Conservation (phyloP, 441 rosid species). For the Macaranga tanarius region DNA sequence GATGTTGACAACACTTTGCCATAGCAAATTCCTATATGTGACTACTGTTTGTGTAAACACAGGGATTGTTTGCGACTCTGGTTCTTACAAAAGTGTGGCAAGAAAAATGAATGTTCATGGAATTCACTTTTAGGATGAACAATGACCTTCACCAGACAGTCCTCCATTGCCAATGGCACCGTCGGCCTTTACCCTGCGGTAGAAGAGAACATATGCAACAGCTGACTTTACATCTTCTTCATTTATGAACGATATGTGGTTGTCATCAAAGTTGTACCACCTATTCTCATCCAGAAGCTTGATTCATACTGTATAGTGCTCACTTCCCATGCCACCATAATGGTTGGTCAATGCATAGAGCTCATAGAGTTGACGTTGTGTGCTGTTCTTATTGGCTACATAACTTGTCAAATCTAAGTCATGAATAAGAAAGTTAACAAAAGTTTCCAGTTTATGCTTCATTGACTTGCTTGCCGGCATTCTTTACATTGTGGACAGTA, state of each 20-base stretch:
- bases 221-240: conserved; percentile 89
- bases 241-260: conserved; percentile 72
- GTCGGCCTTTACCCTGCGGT: conserved; percentile 59
- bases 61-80: background rate
- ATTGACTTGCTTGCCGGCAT: conserved; percentile 92
- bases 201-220: conserved; percentile 94
- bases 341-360: conserved; percentile 92
- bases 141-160: conserved; percentile 29
- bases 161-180: conserved; percentile 39
- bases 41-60: too few species aligned
- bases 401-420: conserved; percentile 86
- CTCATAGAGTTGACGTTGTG: conserved; percentile 78
- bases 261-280: conserved; percentile 97
- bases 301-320: conserved; percentile 91
- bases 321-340: conserved; percentile 99
- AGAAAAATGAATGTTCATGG: background rate
- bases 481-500: conserved; percentile 91
- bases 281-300: conserved; percentile 92
- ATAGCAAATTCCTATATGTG: background rate
- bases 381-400: conserved; percentile 78
- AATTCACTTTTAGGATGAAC: conserved; percentile 33
- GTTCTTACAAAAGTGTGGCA: conserved; percentile 14
- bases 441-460: conserved; percentile 96
- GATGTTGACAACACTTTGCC: background rate
- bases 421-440: conserved; percentile 87